Conservation (phyloP, 1,284 basidiomycete species). For the Ustilago nuda region DNA sequence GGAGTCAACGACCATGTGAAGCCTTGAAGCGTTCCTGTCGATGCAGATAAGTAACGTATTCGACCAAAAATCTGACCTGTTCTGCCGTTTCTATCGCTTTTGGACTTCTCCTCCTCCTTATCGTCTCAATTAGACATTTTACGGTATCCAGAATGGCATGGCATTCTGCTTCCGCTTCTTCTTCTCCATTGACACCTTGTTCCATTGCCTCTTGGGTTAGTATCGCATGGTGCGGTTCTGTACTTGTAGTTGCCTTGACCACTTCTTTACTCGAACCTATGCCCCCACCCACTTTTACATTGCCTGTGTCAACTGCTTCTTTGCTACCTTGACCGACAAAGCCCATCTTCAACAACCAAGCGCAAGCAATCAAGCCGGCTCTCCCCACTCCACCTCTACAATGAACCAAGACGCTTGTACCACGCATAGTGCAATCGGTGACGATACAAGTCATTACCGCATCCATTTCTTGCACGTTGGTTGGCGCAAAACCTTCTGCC, state of each 20-base stretch:
- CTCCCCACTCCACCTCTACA: conserved; percentile 95
- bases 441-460: conserved; percentile 79
- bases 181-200: not conserved
- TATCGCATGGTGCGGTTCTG: conserved; percentile 2
- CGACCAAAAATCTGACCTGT: conserved; percentile 63
- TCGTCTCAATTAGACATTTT: conserved; percentile 53
- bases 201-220: not conserved
- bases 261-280: conserved; percentile 14
- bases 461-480: conserved; percentile 84
- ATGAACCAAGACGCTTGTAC: conserved; percentile 83
- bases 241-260: conserved; percentile 20
- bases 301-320: not conserved
- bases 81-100: conserved; percentile 69
- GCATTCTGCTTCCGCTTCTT: conserved; percentile 17
- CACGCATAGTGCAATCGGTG: conserved; percentile 79
- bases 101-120: conserved; percentile 59
- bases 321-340: conserved; percentile 70
- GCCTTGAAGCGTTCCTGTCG: conserved; percentile 41
- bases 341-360: conserved; percentile 92
- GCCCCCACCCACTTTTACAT: not conserved
- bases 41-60: conserved; percentile 56
- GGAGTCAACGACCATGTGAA: not conserved
- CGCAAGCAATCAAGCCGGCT: conserved; percentile 90
- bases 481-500: conserved; percentile 89
- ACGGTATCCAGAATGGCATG: conserved; percentile 42